These are phyloP conservation scores for Colletotrichum ledebouriae DNA, from an alignment of 2,329 filamentous ascomycete species.

Conservation along the genomic window DNA sequence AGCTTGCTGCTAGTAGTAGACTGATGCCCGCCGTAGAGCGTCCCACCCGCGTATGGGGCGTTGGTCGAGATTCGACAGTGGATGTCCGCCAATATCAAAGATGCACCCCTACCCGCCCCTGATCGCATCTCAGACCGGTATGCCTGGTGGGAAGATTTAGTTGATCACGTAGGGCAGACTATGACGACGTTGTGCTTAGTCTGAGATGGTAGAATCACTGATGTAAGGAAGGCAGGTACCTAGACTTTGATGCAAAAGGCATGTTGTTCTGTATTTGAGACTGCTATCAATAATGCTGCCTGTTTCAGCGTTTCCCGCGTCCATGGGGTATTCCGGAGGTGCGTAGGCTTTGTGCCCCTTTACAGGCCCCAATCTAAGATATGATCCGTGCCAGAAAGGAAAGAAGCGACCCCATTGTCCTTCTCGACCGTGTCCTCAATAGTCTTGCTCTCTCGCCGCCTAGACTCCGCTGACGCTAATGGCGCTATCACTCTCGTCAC, in stretches of 20 bases:
- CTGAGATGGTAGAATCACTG: constrained; percentile 39
- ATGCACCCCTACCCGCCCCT: constrained; percentile 39
- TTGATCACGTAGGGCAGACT: constrained; percentile 50
- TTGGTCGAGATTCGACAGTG: constrained; percentile 53
- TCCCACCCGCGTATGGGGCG: constrained; percentile 54
- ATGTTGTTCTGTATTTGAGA: background rate
- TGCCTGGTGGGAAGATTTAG: constrained; percentile 58
- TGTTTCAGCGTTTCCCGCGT: background rate
- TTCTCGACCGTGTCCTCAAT: background rate
- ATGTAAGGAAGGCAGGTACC: background rate
- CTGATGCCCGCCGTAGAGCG: constrained; percentile 50
- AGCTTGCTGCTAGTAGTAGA: background rate
- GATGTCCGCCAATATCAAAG: constrained; percentile 49
- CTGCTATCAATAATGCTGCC: background rate
- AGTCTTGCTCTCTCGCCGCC: background rate
- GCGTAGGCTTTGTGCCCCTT: background rate
- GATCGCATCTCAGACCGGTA: constrained; percentile 48
- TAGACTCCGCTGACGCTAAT: constrained; percentile 19
- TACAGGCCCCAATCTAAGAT: background rate
- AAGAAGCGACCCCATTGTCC: background rate
- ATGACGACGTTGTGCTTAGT: constrained; percentile 56
- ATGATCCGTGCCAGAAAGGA: background rate
- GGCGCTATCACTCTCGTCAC: constrained; percentile 53
- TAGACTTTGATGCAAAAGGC: background rate
- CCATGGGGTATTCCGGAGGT: background rate